Evolutionary conservation across 2,329 filamentous ascomycete species (phyloP).

Genomic region (Fusarium temperatum): DNA sequence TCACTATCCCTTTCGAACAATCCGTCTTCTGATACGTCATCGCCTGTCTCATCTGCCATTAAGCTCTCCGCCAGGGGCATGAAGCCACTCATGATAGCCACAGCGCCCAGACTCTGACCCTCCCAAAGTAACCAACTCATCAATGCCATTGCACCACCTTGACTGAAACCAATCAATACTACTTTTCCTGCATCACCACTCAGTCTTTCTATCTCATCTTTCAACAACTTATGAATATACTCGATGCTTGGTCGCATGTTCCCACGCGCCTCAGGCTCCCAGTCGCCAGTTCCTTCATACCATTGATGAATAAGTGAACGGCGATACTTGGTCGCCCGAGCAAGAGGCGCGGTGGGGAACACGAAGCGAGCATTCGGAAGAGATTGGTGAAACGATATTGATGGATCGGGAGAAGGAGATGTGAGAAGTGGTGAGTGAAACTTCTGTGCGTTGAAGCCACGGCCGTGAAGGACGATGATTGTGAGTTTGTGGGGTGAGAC

Average conservation of each 20-base stretch:
- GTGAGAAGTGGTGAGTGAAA: conserved; percentile 54
- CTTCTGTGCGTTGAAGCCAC: conserved; percentile 52
- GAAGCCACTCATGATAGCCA: conserved; percentile 57
- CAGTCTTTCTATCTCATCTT: conserved; percentile 48
- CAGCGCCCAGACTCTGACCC: conserved; percentile 48
- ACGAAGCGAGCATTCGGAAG: conserved; percentile 58
- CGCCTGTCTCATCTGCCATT: conserved; percentile 15
- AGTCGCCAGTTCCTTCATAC: conserved; percentile 50
- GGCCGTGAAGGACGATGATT: conserved; percentile 60
- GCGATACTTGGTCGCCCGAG: conserved; percentile 45
- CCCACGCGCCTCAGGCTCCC: conserved; percentile 45
- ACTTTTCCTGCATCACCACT: conserved; percentile 50
- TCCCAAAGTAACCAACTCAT: conserved; percentile 55
- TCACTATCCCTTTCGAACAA: conserved; percentile 30
- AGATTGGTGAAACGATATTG: conserved; percentile 41
- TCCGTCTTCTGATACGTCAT: conserved; percentile 7
- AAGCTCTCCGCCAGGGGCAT: conserved; percentile 53
- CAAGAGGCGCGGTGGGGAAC: conserved; percentile 58
- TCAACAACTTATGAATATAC: conserved; percentile 52
- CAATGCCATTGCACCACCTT: conserved; percentile 61
- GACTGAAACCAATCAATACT: conserved; percentile 61
- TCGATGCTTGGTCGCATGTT: conserved; percentile 53
- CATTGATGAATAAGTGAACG: conserved; percentile 48
- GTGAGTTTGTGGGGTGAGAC: conserved; percentile 52
- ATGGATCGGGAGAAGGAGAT: background rate